phyloP scores from a whole-genome alignment of 2,329 filamentous ascomycete species.

The Atkinsonella hypoxylon region DNA sequence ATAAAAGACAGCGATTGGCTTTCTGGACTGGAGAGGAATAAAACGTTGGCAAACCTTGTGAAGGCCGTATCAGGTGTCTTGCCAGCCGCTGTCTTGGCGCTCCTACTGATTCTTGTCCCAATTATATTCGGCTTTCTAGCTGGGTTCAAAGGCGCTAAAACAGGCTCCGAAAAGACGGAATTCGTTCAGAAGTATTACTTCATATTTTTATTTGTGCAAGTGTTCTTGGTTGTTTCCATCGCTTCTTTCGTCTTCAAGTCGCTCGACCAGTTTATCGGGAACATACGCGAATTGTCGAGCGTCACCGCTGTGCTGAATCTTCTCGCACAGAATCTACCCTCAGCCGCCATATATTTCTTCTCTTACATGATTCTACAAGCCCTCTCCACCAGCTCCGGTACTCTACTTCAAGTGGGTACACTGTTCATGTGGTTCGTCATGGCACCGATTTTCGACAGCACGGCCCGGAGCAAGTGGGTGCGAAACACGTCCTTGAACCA shows the following conservation, averaged over 20 bases:
- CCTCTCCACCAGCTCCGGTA: conserved; percentile 79
- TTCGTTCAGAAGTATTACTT: conserved; percentile 93
- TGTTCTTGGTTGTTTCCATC: conserved; percentile 87
- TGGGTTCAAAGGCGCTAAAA: conserved; percentile 66
- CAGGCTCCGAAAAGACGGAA: conserved; percentile 64
- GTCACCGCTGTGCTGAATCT: conserved; percentile 57
- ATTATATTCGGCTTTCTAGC: conserved; percentile 65
- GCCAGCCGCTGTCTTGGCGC: conserved; percentile 62
- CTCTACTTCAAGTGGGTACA: conserved; percentile 70
- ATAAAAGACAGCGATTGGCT: conserved; percentile 58
- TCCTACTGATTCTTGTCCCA: conserved; percentile 73
- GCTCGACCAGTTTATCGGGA: conserved; percentile 48
- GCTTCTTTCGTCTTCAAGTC: conserved; percentile 58
- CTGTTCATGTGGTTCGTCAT: conserved; percentile 73
- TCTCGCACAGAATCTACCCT: conserved; percentile 69
- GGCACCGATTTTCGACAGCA: conserved; percentile 72
- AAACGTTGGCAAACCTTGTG: conserved; percentile 47
- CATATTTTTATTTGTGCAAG: conserved; percentile 82
- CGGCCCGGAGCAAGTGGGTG: conserved; percentile 68
- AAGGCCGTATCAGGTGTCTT: conserved; percentile 70
- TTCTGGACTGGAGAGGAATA: conserved; percentile 49
- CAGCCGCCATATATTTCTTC: conserved; percentile 93
- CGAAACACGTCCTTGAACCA: conserved; percentile 68
- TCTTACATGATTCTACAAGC: conserved; percentile 96
- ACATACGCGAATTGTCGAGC: conserved; percentile 32